Evolutionary conservation across 305 asterid species (phyloP), one percentile per base, ranked within the genome.

Genomic region (Fraxinus nigra): DNA sequence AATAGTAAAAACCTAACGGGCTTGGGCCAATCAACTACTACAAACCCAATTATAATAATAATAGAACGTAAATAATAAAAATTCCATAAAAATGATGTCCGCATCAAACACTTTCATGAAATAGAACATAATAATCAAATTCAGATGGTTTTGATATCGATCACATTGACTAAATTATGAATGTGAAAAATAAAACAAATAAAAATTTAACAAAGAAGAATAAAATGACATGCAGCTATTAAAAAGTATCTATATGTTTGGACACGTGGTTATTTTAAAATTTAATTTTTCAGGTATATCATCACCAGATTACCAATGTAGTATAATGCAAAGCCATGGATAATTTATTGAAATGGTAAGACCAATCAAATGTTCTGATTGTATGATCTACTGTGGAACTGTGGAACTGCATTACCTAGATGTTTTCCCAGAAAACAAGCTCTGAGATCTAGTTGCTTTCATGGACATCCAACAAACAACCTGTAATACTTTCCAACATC

Each of bases 311-410:
- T 7, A 37, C 34, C 16, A 30, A 8, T 32, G 28, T 48, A 67
- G 72, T 77, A 79, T 40, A 63, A 26, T 32, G 16, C 28, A 35
- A 72, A 76, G 20, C n/a, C 11, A 46, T 7, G 33, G 14, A 26
- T 82, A 48, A 65, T 76, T 76, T 70, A 32, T 72, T 61, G 63
- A 35, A 81, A 43, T 59, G 48, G 77, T 79, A 34, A 78, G 74
- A 80, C 56, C 59, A 78, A 48, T 56, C 32, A 34, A 61, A 9
- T 46, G 8, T 9, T 48, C 72, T 56, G 14, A 33, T 51, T 63
- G 2, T 77, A 20, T 81, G 22, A 43, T 67, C 48, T 70, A 69
- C 65, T 18, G 65, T n/a, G n/a, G n/a, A n/a, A 14, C 10, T 37
- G 18, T 14, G 14, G 43, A 38, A 28, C 24, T 4, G 26, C 16